phyloP scores from a whole-genome alignment of 1,139 yeast genomes.

The Starmera stellimalicola region DNA sequence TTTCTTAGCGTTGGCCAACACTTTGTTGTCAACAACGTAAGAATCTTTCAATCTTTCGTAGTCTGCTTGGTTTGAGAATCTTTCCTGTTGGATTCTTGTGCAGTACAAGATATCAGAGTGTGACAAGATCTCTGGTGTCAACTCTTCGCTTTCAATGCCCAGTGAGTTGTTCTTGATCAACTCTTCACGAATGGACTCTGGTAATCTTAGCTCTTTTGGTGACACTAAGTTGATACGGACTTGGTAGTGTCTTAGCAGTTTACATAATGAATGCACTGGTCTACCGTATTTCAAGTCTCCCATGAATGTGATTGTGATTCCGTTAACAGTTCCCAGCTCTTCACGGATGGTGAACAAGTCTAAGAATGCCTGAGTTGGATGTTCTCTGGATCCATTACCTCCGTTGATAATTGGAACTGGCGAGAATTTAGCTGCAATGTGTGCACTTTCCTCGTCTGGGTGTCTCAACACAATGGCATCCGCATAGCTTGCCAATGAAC shows the following conservation, averaged over 20 bases:
- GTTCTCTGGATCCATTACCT: conserved; percentile 96
- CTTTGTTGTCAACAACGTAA: conserved; percentile 86
- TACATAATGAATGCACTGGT: conserved; percentile 95
- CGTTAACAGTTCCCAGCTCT: conserved; percentile 97
- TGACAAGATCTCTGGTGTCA: conserved; percentile 78
- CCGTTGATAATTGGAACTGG: conserved; percentile 97
- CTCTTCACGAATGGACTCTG: conserved; percentile 59
- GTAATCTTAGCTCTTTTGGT: conserved; percentile 81
- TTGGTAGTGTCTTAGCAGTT: conserved; percentile 83
- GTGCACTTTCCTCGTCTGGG: conserved; percentile 87
- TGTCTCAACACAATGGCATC: conserved; percentile 98
- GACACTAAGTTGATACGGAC: conserved; percentile 89
- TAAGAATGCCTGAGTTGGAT: conserved; percentile 96
- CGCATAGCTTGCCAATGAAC: conserved; percentile 90
- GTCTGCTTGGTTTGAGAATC: conserved; percentile 68
- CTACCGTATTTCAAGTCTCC: conserved; percentile 98
- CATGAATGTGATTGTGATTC: conserved; percentile 96
- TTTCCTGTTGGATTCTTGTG: conserved; percentile 96
- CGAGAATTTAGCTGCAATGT: conserved; percentile 90
- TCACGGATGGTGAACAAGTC: conserved; percentile 98
- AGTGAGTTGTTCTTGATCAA: conserved; percentile 60
- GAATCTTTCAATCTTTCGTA: conserved; percentile 87
- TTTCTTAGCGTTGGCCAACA: conserved; percentile 86
- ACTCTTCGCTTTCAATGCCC: conserved; percentile 59
- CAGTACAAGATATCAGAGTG: conserved; percentile 93